Conservation (phyloP, 495 filamentous ascomycete species). For the Cladorrhinum samala region DNA sequence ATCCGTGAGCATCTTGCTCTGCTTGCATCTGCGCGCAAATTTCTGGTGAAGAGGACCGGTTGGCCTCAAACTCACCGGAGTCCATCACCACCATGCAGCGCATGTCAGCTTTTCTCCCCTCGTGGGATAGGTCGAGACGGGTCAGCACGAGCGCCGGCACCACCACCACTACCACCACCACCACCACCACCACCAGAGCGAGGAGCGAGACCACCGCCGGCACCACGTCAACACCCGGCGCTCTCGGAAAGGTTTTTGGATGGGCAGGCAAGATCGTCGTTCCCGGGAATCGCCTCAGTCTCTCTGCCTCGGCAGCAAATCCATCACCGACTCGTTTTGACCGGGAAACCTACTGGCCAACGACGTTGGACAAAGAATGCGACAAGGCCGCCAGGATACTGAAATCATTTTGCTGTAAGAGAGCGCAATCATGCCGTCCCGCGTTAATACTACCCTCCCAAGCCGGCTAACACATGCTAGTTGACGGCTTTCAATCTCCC, state of each 20-base stretch:
- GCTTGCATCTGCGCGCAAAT: too few relatives aligned
- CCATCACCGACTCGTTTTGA: slow-evolving; percentile 44
- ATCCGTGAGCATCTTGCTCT: neutral
- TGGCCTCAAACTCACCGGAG: slow-evolving; percentile 12
- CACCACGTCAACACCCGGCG: slow-evolving; percentile 20
- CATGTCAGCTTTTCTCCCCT: slow-evolving; percentile 45
- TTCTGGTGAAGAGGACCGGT: slow-evolving; percentile 4
- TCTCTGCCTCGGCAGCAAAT: slow-evolving; percentile 45
- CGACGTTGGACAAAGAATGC: slow-evolving; percentile 72
- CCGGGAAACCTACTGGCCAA: slow-evolving; percentile 72
- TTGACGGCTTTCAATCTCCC: slow-evolving; percentile 42
- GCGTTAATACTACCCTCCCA: neutral
- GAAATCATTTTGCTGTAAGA: slow-evolving; percentile 69
- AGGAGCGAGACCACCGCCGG: slow-evolving; percentile 11
- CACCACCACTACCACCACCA: slow-evolving; percentile 15
- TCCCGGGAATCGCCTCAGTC: slow-evolving; percentile 28
- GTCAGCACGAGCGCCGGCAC: slow-evolving; percentile 17
- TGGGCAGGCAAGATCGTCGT: slow-evolving; percentile 42
- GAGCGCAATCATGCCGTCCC: neutral
- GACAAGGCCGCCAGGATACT: slow-evolving; percentile 83
- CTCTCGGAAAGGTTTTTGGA: slow-evolving; percentile 39
- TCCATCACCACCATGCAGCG: slow-evolving; percentile 40
- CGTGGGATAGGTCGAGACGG: slow-evolving; percentile 41
- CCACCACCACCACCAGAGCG: too few relatives aligned
- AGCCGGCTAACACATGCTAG: slow-evolving; percentile 16